A percentile compares a stretch with the other conserved stretches of the same genome.
Conservation (phyloP, 805 yeast species). For the Metschnikowia gelsemii region DNA sequence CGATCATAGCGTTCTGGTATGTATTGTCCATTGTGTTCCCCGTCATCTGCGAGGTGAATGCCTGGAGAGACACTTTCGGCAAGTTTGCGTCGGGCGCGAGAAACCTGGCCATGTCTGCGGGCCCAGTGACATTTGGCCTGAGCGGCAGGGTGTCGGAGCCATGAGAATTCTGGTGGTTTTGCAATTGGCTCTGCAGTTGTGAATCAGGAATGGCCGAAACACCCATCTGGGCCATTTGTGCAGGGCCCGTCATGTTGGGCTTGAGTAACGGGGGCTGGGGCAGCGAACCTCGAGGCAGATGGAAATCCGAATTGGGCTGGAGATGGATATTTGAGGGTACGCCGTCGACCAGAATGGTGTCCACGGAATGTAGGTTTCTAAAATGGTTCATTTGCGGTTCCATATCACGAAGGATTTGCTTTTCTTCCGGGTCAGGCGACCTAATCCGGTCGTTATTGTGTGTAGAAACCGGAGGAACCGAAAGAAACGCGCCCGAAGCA, state of each 20-base stretch:
- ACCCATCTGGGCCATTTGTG: conserved; percentile 37
- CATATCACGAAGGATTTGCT: conserved; percentile 69
- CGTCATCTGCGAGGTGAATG: conserved; percentile 44
- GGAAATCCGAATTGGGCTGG: conserved; percentile 17
- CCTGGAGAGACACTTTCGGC: conserved; percentile 38
- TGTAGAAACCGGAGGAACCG: no score
- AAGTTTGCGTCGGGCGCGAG: conserved; percentile 24
- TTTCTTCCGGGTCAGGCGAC: conserved; percentile 57
- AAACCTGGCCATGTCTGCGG: conserved; percentile 34
- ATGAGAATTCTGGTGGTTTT: no score
- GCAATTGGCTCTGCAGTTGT: no score
- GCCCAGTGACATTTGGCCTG: conserved; percentile 31
- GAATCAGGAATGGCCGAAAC: no score
- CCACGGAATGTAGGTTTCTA: conserved; percentile 69
- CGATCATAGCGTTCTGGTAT: conserved; percentile 30
- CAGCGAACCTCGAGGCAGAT: conserved; percentile 16
- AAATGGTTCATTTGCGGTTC: conserved; percentile 68
- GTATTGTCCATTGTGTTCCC: conserved; percentile 38
- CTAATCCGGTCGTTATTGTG: conserved; percentile 11
- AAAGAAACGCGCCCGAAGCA: no score
- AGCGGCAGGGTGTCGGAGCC: conserved; percentile 18
- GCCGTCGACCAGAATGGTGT: conserved; percentile 73
- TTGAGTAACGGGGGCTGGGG: conserved; percentile 26
- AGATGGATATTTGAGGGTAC: conserved; percentile 55
- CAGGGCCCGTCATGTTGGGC: conserved; percentile 50